Evolutionary conservation across 148 eudicot species (phyloP).

Genomic region (Heliosperma pusillum): DNA sequence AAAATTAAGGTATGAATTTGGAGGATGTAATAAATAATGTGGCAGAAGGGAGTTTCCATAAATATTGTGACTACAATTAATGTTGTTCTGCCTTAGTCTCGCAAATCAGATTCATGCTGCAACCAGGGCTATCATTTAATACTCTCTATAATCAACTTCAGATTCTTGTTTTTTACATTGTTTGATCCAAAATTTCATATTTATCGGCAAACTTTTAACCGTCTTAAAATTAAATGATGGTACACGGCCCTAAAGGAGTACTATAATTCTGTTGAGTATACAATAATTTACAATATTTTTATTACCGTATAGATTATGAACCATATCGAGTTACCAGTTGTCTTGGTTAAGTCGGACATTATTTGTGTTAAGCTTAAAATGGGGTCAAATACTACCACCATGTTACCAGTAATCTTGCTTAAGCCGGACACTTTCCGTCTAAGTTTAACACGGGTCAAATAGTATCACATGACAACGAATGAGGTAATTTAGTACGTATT

Average conservation of each 20-base stretch:
- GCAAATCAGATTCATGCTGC: conserved; percentile 13
- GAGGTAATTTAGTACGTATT: too few species aligned
- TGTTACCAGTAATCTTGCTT: too few species aligned
- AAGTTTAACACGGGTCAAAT: too few species aligned
- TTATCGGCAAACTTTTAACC: background rate
- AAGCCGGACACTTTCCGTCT: too few species aligned
- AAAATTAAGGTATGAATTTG: background rate
- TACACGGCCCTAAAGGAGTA: background rate
- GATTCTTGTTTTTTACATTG: background rate
- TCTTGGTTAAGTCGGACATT: too few species aligned
- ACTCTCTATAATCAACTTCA: background rate
- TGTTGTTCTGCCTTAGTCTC: background rate
- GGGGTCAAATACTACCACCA: too few species aligned
- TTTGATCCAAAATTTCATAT: background rate
- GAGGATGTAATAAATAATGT: conserved; percentile 6
- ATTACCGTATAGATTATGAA: too few species aligned
- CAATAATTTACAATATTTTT: too few species aligned
- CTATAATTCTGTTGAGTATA: too few species aligned
- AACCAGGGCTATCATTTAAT: background rate
- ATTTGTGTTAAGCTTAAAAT: too few species aligned
- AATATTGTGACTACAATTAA: conserved; percentile 12
- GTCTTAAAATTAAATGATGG: background rate
- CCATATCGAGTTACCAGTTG: too few species aligned
- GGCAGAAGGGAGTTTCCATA: conserved; percentile 11
- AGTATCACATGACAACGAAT: too few species aligned